Base-by-base conservation (phyloP, 2,329 filamentous ascomycete genomes). In the Ciborinia camelliae region DNA sequence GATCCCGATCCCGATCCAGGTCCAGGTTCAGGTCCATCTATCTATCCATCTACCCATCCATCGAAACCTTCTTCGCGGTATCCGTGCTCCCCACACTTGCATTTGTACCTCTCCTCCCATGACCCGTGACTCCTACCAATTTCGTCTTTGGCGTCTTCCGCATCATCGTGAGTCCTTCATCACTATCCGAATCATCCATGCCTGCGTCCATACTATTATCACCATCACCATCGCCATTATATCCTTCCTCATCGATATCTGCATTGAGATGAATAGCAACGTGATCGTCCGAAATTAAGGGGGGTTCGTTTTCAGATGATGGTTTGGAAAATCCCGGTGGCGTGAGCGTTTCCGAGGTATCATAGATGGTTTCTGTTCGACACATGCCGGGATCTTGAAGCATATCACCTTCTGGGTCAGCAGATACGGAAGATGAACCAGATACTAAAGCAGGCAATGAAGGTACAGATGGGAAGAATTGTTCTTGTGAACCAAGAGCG, bases 381-480 rank as follows among this genome's bases (percentile, higher is more conserved):
- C 85, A 20, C 82, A 71, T 4, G 80, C 83, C 39, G 12, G 82
- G 83, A 28, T 76, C 78, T 62, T 81, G 76, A 3, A 87, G 76
- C 47, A 86, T 84, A 57, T 88, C 86, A 1, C 81, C 84, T 67
- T 89, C 86, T 28, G 82, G 77, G 69, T 88, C 86, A 0, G 83
- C 84, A 18, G 85, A 88, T 12, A 88, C 81, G 2, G 86, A 89
- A 71, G 85, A 87, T 10, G 85, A 84, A 14, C 86, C 84, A 64
- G 86, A 88, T 14, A 88, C 78, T 9, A 88, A 76, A 8, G 86
- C 85, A 14, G 86, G 86, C 3, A 89, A 75, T 6, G 86, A 89
- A 0, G 85, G 86, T 61, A 88, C 86, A 3, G 86, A 88, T 63
- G 84, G 84, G 73, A 86, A 74, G 35, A 70, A 66, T 57, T 72